Percentiles rank a stretch among this genome's conserved stretches.
Conservation (phyloP, 2,329 filamentous ascomycete species). For the Botrytis cinerea region DNA sequence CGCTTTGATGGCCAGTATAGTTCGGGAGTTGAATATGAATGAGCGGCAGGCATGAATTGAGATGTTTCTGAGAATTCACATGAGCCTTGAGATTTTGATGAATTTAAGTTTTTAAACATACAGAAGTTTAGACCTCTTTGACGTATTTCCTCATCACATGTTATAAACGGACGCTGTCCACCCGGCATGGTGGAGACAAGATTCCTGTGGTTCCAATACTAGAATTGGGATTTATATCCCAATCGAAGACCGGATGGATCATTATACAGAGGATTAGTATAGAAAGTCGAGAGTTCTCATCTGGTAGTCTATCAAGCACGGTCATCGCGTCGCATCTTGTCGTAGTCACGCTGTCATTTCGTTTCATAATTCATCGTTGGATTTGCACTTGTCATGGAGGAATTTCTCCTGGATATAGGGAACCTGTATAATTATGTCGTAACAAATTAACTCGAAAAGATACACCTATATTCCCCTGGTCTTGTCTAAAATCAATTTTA, state of each 20-base stretch:
- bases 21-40: neutral
- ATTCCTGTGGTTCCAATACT: neutral
- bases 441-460: neutral
- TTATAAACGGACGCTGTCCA: accelerated
- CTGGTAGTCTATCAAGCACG: neutral
- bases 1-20: no score
- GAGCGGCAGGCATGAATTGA: neutral
- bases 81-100: neutral
- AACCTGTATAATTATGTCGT: accelerated
- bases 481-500: accelerated
- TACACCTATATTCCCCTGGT: accelerated
- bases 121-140: neutral
- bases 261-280: neutral
- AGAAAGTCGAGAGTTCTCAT: neutral
- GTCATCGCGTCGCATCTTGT: neutral
- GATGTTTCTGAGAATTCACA: accelerated
- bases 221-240: accelerated
- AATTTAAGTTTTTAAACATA: accelerated
- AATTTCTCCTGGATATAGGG: neutral
- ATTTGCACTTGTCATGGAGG: neutral
- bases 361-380: neutral
- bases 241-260: accelerated
- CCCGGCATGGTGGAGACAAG: neutral
- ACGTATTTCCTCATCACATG: neutral
- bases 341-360: neutral